Percentiles rank a stretch among this genome's conserved stretches.
Evolutionary conservation across 2,329 filamentous ascomycete genomes (phyloP).

Genomic region (Botrytis galanthina): DNA sequence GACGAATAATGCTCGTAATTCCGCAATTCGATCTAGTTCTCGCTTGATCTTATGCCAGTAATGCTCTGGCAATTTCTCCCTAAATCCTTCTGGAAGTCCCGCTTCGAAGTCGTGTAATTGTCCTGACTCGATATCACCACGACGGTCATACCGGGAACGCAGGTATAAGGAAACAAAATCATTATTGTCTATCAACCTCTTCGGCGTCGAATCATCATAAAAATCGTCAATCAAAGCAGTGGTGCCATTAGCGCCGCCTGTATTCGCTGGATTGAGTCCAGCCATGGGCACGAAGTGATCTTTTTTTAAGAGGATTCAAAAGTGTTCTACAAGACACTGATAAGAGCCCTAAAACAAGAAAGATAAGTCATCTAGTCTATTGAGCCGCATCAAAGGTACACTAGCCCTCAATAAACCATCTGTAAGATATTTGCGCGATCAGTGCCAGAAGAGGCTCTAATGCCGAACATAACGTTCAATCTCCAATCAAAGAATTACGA

Average conservation of each 20-base stretch:
- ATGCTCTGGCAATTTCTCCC: accelerated
- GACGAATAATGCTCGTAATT: neutral
- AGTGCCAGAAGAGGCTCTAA: neutral
- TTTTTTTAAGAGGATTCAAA: neutral
- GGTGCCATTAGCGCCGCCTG: neutral
- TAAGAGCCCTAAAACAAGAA: no score
- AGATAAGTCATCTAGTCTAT: no score
- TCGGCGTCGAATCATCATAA: constrained; percentile 12
- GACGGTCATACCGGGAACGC: neutral
- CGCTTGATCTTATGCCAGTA: accelerated
- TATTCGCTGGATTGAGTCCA: neutral
- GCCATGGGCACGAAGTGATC: neutral
- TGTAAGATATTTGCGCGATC: neutral
- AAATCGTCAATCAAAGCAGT: neutral
- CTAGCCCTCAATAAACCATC: neutral
- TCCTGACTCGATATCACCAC: neutral
- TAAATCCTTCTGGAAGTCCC: accelerated
- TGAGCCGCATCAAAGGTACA: neutral
- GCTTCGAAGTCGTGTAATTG: neutral
- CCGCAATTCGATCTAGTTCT: neutral
- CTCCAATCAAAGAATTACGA: neutral
- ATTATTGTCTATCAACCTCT: no score
- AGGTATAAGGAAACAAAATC: neutral
- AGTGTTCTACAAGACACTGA: no score
- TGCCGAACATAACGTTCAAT: neutral